Evolutionary conservation across 148 eudicot genomes (phyloP).

Genomic region (Arctostaphylos glauca): DNA sequence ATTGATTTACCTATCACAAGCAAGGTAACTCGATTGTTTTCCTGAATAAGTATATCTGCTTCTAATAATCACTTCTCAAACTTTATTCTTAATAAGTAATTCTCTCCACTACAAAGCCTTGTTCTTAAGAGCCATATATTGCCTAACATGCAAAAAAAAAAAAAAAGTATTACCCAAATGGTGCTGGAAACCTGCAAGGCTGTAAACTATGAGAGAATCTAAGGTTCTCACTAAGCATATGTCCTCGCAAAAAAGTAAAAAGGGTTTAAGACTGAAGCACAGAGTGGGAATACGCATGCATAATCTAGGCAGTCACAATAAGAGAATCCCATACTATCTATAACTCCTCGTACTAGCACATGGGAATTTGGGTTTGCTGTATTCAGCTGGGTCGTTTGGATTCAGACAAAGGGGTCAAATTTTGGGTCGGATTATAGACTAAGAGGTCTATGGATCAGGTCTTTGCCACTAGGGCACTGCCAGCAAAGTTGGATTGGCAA

Average conservation of each 20-base stretch:
- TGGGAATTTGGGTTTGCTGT: neutral
- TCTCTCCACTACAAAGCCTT: neutral
- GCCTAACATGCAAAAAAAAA: neutral
- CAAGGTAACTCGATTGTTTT: neutral
- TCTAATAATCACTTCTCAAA: neutral
- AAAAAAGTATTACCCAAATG: neutral
- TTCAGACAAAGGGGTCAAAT: neutral
- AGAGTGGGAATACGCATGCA: neutral
- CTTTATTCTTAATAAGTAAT: neutral
- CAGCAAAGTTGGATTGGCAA: neutral
- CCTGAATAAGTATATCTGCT: neutral
- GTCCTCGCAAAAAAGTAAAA: neutral
- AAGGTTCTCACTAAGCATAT: neutral
- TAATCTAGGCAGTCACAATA: neutral
- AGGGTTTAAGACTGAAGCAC: neutral
- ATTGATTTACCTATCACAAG: neutral
- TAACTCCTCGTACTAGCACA: neutral
- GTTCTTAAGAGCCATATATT: neutral
- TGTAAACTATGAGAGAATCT: neutral
- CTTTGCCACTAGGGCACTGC: neutral
- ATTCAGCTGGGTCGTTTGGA: neutral
- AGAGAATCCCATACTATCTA: neutral
- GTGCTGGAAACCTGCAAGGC: neutral
- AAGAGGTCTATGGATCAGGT: neutral
- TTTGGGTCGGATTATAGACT: neutral